Evolutionary conservation across 2,329 filamentous ascomycete genomes (phyloP).

Genomic region (Fusarium sp.): DNA sequence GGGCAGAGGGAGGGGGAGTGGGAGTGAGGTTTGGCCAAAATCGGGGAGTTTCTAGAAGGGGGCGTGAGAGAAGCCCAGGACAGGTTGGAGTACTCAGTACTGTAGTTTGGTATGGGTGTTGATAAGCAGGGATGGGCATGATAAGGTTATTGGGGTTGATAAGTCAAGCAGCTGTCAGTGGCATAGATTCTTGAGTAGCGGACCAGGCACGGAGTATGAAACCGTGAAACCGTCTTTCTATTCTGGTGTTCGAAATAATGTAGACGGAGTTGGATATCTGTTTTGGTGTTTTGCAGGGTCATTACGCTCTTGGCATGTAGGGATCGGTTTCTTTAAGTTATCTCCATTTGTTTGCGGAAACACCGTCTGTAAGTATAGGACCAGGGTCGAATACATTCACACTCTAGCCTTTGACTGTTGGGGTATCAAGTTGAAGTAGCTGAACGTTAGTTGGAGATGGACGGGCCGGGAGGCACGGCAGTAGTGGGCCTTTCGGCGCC

Average conservation of each 20-base stretch:
- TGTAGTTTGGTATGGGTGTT: background rate
- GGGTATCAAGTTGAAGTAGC: background rate
- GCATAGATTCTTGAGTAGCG: background rate
- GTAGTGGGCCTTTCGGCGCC: conserved; percentile 2
- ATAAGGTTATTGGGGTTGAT: conserved; percentile 24
- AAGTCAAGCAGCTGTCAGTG: background rate
- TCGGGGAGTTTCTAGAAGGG: conserved; percentile 19
- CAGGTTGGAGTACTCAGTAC: background rate
- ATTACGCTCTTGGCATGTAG: conserved; percentile 12
- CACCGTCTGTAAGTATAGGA: background rate
- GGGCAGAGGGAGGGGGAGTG: conserved; percentile 11
- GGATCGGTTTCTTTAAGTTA: conserved; percentile 17
- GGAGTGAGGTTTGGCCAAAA: conserved; percentile 1
- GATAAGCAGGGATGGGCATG: conserved; percentile 24
- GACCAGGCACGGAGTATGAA: background rate
- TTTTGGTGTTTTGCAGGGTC: conserved; percentile 4
- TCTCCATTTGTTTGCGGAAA: background rate
- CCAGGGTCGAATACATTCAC: background rate
- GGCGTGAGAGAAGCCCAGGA: background rate
- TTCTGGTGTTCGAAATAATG: background rate
- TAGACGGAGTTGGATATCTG: background rate
- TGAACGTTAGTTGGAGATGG: background rate
- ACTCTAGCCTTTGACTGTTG: background rate
- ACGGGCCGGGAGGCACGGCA: background rate
- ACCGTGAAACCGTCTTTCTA: conserved; percentile 14